Conservation (phyloP, 495 filamentous ascomycete species). For the Delitschia confertaspora region DNA sequence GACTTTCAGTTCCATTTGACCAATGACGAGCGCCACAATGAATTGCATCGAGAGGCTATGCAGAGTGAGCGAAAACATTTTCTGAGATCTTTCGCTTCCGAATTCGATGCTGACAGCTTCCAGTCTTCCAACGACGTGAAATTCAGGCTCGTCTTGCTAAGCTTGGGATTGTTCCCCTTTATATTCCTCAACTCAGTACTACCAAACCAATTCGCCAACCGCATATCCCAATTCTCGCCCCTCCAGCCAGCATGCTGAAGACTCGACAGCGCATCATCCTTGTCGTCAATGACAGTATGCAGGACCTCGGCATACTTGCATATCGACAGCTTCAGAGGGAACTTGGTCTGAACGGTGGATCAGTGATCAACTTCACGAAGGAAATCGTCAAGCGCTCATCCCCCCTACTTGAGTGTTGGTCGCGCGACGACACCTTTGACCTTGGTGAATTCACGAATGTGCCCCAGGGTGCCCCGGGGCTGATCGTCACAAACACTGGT, state of each 20-base stretch:
- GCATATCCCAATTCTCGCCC: conserved; percentile 58
- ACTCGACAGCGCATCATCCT: conserved; percentile 59
- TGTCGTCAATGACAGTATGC: conserved; percentile 57
- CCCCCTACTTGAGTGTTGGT: too few species aligned
- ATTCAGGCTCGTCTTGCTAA: conserved; percentile 51
- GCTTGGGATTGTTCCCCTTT: conserved; percentile 47
- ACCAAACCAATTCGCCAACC: conserved; percentile 38
- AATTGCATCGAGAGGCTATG: conserved; percentile 58
- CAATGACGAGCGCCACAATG: conserved; percentile 63
- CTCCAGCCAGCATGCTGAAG: conserved; percentile 44
- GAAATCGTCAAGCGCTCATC: conserved; percentile 27
- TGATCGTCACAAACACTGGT: conserved; percentile 36
- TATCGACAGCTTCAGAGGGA: conserved; percentile 52
- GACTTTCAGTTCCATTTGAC: conserved; percentile 66
- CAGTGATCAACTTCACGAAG: conserved; percentile 51
- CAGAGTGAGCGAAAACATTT: conserved; percentile 34
- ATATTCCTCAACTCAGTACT: conserved; percentile 47
- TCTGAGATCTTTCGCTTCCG: not conserved
- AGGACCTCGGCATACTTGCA: conserved; percentile 68
- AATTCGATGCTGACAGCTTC: conserved; percentile 7
- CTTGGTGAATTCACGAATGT: not conserved
- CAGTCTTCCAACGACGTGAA: conserved; percentile 55
- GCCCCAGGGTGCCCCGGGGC: conserved; percentile 24
- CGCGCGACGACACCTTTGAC: not conserved
- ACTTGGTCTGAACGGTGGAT: conserved; percentile 57